phyloP scores from a whole-genome alignment of 2,329 filamentous ascomycete genomes.

The Alternaria alternata region DNA sequence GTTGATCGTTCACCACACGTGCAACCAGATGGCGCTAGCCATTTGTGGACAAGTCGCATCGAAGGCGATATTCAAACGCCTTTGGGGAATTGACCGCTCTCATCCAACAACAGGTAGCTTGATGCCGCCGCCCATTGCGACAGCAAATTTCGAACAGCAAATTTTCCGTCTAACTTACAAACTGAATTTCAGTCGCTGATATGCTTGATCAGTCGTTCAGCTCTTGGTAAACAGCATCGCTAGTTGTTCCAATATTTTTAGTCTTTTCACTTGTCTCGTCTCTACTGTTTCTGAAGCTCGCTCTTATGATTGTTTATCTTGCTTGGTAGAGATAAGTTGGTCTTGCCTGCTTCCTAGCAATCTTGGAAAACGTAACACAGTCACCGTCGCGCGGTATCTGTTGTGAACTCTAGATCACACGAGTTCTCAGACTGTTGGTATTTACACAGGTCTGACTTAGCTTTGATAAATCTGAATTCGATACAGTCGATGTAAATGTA shows the following conservation, averaged over 20 bases:
- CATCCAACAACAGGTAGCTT: not conserved
- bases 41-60: not conserved
- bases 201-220: not conserved
- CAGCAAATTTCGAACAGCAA: too few species aligned
- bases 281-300: not conserved
- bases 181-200: not conserved
- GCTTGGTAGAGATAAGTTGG: not conserved
- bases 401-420: not conserved
- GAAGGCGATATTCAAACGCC: not conserved
- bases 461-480: not conserved
- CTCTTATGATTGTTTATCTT: accelerated
- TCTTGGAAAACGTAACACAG: not conserved
- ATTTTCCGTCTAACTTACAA: too few species aligned
- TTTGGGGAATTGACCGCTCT: not conserved
- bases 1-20: not conserved
- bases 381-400: not conserved
- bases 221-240: not conserved
- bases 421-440: not conserved
- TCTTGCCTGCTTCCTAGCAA: not conserved
- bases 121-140: not conserved
- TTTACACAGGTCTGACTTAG: not conserved
- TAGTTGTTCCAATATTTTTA: not conserved
- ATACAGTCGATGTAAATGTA: not conserved
- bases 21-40: constrained; percentile 1
- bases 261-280: not conserved